Evolutionary conservation across 306 rosid genomes (phyloP), one percentile per base, ranked within the genome.

Genomic region (Cucurbita moschata): DNA sequence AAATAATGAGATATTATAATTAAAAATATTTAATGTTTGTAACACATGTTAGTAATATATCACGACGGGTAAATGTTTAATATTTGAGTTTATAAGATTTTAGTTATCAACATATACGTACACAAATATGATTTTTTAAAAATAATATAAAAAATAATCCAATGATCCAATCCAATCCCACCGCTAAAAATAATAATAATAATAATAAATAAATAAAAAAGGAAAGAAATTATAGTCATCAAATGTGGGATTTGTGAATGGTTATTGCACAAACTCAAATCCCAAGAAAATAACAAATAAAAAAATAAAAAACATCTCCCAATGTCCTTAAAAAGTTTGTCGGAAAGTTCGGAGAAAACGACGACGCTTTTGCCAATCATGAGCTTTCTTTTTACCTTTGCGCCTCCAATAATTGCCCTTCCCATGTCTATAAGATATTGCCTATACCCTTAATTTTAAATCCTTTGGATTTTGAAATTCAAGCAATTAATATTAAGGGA

Each of bases 281-380:
- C 64, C 64, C 64, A 26, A 58, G 8, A 5, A 21, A 10, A 23
- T 0, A 10, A 23, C 0, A 58, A 58, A 57, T 5, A 52, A 26
- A 1, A 26, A 26, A 26, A 26, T 1, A 26, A 3, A 10, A 26
- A 5, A 18, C 66, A 60, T 30, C n/a, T 39, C 14, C 30, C 70
- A 39, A 40, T 9, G 8, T 7, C 35, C 14, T 60, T 3, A 14
- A 43, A 60, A 59, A 12, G 66, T 10, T 10, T 40, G 49, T 63
- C 35, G 70, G 50, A 63, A 63, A 9, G 69, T 7, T 63, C 1
- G 26, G 9, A 40, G 30, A 63, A 63, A 63, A 63, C 70, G 70
- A 63, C 70, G 70, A 63, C 50, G 50, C 50, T 63, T 63, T 40
- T 61, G 67, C 49, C 46, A 63, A 63, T 39, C 70, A 63, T 40